These are phyloP conservation scores for Aspergillus sp. DNA, from an alignment of 2,329 filamentous ascomycete genomes.

Conservation along the genomic window DNA sequence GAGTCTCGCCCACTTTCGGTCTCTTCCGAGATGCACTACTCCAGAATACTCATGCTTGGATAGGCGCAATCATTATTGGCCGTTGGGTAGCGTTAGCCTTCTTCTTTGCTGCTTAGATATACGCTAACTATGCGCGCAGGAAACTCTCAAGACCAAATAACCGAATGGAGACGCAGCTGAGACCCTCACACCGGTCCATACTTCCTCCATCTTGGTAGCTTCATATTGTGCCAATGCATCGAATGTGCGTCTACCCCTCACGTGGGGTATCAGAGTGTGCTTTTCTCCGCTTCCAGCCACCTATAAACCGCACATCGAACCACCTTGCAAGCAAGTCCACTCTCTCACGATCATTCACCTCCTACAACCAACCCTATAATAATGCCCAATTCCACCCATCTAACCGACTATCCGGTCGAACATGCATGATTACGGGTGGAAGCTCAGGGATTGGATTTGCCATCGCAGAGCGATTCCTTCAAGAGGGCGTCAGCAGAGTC, in stretches of 20 bases:
- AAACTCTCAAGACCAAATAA: neutral
- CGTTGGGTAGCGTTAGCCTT: neutral
- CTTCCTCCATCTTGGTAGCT: neutral
- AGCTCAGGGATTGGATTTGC: conserved; percentile 72
- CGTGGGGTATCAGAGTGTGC: neutral
- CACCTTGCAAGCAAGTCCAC: neutral
- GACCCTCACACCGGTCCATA: neutral
- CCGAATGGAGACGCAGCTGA: neutral
- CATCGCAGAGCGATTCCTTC: conserved; percentile 69
- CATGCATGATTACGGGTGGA: conserved; percentile 68
- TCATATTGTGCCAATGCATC: conserved; percentile 3
- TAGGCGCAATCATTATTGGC: neutral
- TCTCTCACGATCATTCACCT: conserved; percentile 14
- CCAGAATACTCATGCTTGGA: neutral
- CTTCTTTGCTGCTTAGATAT: neutral
- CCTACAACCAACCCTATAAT: neutral
- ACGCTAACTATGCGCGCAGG: neutral
- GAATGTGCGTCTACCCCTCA: neutral
- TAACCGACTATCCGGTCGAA: conserved; percentile 39
- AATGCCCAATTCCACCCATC: conserved; percentile 20
- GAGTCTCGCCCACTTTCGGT: neutral
- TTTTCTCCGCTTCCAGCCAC: neutral
- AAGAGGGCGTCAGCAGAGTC: conserved; percentile 60
- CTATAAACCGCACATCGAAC: neutral
- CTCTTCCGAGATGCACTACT: neutral